Conservation (phyloP, 495 filamentous ascomycete genomes). For the Xylaria flabelliformis region DNA sequence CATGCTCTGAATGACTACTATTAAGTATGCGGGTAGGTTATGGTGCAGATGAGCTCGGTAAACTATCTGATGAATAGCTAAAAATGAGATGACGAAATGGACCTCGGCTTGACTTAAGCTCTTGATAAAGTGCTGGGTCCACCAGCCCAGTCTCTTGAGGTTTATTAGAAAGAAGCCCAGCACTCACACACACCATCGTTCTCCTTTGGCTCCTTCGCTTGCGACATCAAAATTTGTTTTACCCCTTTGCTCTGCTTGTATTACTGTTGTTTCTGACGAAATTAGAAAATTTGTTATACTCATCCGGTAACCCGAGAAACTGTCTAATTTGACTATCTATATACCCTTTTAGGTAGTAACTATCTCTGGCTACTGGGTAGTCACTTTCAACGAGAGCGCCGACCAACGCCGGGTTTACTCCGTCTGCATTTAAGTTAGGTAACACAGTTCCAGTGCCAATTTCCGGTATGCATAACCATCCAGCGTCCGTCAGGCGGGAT, state of each 20-base stretch:
- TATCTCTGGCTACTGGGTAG: slow-evolving; percentile 2
- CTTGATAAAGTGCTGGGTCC: slow-evolving; percentile 3
- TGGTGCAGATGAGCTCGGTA: neutral
- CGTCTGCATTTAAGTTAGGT: neutral
- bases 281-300: neutral
- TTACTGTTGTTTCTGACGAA: neutral
- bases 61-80: neutral
- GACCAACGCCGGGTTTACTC: slow-evolving; percentile 10
- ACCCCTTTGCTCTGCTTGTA: neutral
- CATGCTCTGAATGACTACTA: slow-evolving; percentile 1
- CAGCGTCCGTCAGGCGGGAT: too few relatives aligned
- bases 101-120: slow-evolving; percentile 25
- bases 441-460: slow-evolving; percentile 3
- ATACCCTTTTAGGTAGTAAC: neutral
- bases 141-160: neutral
- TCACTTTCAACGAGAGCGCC: neutral
- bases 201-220: neutral
- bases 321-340: neutral
- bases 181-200: neutral
- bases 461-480: neutral
- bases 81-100: neutral
- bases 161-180: slow-evolving; percentile 9
- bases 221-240: neutral
- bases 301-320: slow-evolving; percentile 14
- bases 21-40: neutral